Evolutionary conservation across 176 grass and related monocot species (phyloP), one percentile per base, ranked within the genome.

Genomic region (Ampelocalamus luodianensis): DNA sequence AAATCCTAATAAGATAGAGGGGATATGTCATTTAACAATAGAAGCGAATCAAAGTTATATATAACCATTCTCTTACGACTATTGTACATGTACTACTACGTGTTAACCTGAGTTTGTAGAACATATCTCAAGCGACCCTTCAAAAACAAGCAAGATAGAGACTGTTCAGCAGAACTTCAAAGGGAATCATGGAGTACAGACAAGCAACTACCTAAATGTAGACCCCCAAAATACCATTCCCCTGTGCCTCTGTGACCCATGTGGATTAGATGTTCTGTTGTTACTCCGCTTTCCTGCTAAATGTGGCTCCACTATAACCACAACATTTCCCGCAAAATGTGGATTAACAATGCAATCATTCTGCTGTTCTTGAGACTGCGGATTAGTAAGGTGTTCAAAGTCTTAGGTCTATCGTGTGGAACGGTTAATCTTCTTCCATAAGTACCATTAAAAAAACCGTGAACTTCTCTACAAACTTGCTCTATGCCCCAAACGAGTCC

Each of bases 1-100:
- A 88, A 91, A 94, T 88, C 86, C 93, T 99, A 79, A 68, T 51
- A 49, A 74, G 13, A 91, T 46, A 74, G 38, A 72, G 56, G 38
- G 32, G 5, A 34, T 10, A 44, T 62, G 4, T 16, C 8, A 51
- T 88, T 39, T 71, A 88, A 55, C 44, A 72, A 78, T 18, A n/a
- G 4, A 84, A 76, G 23, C 23, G 58, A 74, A 23, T 14, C 34
- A 59, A 49, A 45, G 56, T 56, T 77, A 6, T 60, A 46, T 8
- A 78, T 39, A 51, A 2, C 2, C 3, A 5, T 40, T 62, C 65
- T 40, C 0, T 77, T 34, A 11, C 36, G 2, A 82, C 10, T 38
- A 79, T 37, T 84, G 18, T 49, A 40, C 18, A 68, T 38, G 4
- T 18, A 29, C 27, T 48, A 27, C 7, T 49, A 50, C 8, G n/a